Evolutionary conservation across 2,329 filamentous ascomycete genomes (phyloP).

Genomic region (Colletotrichum sp.): DNA sequence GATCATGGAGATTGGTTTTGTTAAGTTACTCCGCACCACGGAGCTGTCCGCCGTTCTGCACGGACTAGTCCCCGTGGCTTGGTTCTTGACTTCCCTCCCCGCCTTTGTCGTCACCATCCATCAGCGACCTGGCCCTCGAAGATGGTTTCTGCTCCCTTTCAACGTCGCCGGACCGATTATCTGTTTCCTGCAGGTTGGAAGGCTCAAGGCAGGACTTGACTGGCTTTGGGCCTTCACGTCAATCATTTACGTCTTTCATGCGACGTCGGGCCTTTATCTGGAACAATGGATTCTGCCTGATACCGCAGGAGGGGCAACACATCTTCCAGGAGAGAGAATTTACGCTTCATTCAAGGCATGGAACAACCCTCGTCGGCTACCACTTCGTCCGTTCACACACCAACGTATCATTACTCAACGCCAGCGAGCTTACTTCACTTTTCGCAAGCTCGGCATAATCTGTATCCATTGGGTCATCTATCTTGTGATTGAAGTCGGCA

Average conservation of each 20-base stretch:
- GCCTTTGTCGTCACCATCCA: background rate
- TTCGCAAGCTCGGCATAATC: background rate
- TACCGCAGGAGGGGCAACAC: background rate
- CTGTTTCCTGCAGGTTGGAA: background rate
- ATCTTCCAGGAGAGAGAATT: background rate
- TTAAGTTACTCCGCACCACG: background rate
- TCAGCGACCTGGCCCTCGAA: background rate
- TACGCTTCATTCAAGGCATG: background rate
- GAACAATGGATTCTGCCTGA: background rate
- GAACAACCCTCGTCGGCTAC: background rate
- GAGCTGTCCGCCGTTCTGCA: background rate
- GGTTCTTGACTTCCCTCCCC: background rate
- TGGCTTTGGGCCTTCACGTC: background rate
- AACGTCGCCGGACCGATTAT: background rate
- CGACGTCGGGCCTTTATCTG: background rate
- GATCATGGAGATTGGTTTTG: background rate
- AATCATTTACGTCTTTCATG: background rate
- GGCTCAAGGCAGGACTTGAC: background rate
- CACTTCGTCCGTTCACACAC: background rate
- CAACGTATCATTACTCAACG: background rate
- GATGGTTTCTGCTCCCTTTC: background rate
- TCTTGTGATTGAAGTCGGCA: background rate
- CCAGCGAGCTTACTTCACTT: background rate
- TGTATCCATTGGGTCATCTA: background rate
- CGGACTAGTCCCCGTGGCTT: background rate